These are phyloP conservation scores for Phytophthora tentaculata DNA, from an alignment of 352 stramenopile genomes.

Conservation along the genomic window DNA sequence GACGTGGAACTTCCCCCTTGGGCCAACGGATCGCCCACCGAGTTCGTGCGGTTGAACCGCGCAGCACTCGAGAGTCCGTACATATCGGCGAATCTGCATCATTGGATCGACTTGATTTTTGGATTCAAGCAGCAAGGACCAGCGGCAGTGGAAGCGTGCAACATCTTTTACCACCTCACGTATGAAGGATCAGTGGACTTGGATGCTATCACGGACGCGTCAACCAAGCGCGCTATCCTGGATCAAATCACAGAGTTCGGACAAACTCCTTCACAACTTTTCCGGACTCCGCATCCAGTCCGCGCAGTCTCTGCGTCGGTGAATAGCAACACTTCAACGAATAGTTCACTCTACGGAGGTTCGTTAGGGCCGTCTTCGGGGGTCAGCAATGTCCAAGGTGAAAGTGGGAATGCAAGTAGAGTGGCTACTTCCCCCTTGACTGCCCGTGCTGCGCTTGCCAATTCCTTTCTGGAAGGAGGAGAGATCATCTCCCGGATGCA, in stretches of 20 bases:
- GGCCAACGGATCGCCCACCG: slow-evolving; percentile 92
- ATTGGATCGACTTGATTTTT: slow-evolving; percentile 99
- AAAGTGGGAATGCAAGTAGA: slow-evolving; percentile 2
- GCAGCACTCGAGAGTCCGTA: slow-evolving; percentile 96
- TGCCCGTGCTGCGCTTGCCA: slow-evolving; percentile 44
- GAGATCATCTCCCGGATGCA: slow-evolving; percentile 76
- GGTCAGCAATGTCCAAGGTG: slow-evolving; percentile 8
- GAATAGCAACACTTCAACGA: slow-evolving; percentile 8
- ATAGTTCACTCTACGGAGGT: slow-evolving; percentile 24
- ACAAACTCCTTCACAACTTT: slow-evolving; percentile 96
- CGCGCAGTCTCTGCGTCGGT: slow-evolving; percentile 24
- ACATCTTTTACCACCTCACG: slow-evolving; percentile 98
- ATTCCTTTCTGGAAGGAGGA: slow-evolving; percentile 71
- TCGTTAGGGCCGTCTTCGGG: slow-evolving; percentile 18
- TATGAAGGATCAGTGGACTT: slow-evolving; percentile 98
- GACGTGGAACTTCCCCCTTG: slow-evolving; percentile 95
- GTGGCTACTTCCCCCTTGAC: slow-evolving; percentile 35
- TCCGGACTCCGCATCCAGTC: slow-evolving; percentile 79
- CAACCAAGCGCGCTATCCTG: slow-evolving; percentile 84
- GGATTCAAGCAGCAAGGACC: slow-evolving; percentile 95
- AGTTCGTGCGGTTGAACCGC: slow-evolving; percentile 96
- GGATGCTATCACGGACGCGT: slow-evolving; percentile 74
- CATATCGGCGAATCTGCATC: slow-evolving; percentile 95
- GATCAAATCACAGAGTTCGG: slow-evolving; percentile 99
- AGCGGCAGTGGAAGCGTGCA: slow-evolving; percentile 93